Percentiles rank a stretch among this genome's conserved stretches.
These are phyloP conservation scores for Phyllosticta ampelicida DNA, from an alignment of 2,329 filamentous ascomycete genomes.

Conservation along the genomic window DNA sequence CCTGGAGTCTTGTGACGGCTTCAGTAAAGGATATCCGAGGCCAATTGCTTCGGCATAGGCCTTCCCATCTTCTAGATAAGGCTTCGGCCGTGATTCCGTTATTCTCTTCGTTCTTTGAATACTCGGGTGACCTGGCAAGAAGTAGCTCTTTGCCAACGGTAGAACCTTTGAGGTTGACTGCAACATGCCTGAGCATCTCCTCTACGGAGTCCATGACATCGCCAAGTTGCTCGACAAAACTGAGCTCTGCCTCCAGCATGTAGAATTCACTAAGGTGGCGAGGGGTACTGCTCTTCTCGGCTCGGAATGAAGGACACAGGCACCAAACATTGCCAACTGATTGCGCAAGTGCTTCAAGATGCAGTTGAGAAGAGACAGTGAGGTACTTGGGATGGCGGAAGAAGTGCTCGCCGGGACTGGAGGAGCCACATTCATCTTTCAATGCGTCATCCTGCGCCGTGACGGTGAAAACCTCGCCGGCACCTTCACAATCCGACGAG, in stretches of 20 bases:
- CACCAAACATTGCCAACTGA: constrained; percentile 88
- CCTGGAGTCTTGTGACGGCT: constrained; percentile 58
- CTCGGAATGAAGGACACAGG: constrained; percentile 84
- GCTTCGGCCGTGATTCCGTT: constrained; percentile 35
- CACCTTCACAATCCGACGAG: constrained; percentile 93
- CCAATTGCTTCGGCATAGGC: constrained; percentile 63
- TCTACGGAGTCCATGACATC: constrained; percentile 73
- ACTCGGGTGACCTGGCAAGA: constrained; percentile 30
- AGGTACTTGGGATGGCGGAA: constrained; percentile 86
- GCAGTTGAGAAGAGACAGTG: constrained; percentile 88
- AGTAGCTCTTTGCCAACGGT: constrained; percentile 46
- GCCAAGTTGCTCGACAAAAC: constrained; percentile 60
- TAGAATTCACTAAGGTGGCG: constrained; percentile 96
- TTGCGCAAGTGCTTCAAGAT: constrained; percentile 84
- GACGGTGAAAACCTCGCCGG: constrained; percentile 83
- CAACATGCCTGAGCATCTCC: constrained; percentile 55
- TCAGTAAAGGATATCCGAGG: constrained; percentile 73
- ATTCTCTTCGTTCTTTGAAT: constrained; percentile 23
- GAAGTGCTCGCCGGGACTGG: constrained; percentile 42
- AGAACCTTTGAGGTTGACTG: constrained; percentile 39
- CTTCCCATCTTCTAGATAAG: constrained; percentile 61
- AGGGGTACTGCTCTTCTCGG: constrained; percentile 85
- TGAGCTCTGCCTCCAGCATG: constrained; percentile 90
- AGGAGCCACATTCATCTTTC: constrained; percentile 1
- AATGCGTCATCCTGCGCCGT: constrained; percentile 19